Evolutionary conservation across 305 asterid species (phyloP), one percentile per base, ranked within the genome.

Genomic region (Rubia tinctorum): DNA sequence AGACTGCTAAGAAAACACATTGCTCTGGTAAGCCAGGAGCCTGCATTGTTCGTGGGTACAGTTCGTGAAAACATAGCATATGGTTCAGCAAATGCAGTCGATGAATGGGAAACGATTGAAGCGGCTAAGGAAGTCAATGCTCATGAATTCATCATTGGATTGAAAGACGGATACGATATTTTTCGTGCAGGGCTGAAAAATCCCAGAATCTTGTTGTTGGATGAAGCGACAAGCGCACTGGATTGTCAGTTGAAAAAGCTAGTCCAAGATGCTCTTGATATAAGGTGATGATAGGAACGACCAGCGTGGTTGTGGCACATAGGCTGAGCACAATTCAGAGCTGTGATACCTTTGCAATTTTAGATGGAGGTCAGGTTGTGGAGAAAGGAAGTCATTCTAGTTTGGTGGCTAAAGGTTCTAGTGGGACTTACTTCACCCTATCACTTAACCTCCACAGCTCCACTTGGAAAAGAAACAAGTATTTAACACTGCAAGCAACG

Each of bases 1-100:
- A 82, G 94, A 68, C 80, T 88, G 2, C 22, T 91, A 71, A 82
- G 98, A 76, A 87, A 86, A 80, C 91, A 88, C 77, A 82, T 91
- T 23, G 96, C 96, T 6, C 89, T 93, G 0, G 98, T 93, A 5
- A 89, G 97, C 62, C 96, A 93, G 74, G 98, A 93, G 79, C 98
- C 98, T 0, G 79, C 91, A 0, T 66, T 93, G 42, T 90, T 90
- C 53, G 91, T 90, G 0, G 96, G 96, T 30, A 90, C 90, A 72
- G 80, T 93, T 22, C 78, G 87, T 2, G 71, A 93, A 55, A 93
- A 93, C 66, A 90, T 91, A 10, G 49, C 66, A 0, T 91, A 88
- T 55, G 98, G 97, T 39, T 89, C 91, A 7, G 80, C 86, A 0
- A 87, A 78, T 5, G 87, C 79, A 0, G 63, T 76, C 2, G 79